Evolutionary conservation across 805 yeast species (phyloP), one percentile per base, ranked within the genome.

Genomic region (Spathaspora arborariae): DNA sequence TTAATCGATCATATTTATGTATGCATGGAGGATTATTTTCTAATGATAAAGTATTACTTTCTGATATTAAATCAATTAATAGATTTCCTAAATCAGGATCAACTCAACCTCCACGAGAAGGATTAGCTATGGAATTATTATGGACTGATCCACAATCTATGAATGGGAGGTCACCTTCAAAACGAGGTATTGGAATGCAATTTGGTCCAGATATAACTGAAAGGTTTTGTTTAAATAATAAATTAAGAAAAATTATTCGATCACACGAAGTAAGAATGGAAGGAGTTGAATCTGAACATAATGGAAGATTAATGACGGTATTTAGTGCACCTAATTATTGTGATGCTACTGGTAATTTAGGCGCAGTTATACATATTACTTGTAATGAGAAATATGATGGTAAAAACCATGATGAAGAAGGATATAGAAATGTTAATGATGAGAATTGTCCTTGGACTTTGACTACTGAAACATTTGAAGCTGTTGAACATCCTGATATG

Each of bases 311-410:
- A 44, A 80, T 90, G 45, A 94, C 99, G 0, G 96, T 94, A n/a
- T 94, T 94, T 65, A 84, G 95, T 65, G 99, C 99, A 0, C 99
- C 99, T 30, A 92, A 94, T 64, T 92, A 92, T 66, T 92, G 98
- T 70, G 99, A 94, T 63, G 72, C 84, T 13, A 90, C 88, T 46
- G 96, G 96, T 11, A 94, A 94, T 65, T 65, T 80, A 53, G 99
- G 97, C 45, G 98, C 95, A 8, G 85, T 86, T 46, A 84, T 94
- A 50, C 86, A 90, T 58, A 78, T 92, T 54, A 67, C 75, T 50
- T 74, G 71, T 15, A 73, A 74, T 47, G 57, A 65, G 6, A 61
- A 62, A 9, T 74, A 79, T 52, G 76, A 72, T 38, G 77, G 74
- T 16, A 70, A 71, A 41, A 65, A 74, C 45, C 34, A 24, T 15